phyloP scores from a whole-genome alignment of 352 stramenopile genomes.

The Phytophthora boehmeriae region DNA sequence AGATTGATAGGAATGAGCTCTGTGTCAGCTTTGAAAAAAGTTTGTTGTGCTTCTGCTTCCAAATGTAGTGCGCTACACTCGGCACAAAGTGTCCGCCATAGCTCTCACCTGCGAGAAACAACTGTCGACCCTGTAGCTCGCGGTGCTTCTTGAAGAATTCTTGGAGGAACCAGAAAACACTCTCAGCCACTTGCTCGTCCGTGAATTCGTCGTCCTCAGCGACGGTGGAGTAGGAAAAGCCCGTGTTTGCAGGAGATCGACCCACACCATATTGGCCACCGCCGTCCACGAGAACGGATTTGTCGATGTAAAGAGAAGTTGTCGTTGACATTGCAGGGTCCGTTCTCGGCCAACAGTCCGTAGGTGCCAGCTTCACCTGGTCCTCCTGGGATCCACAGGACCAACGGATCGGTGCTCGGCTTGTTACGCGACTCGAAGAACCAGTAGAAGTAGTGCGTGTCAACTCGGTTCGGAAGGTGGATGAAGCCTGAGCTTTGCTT shows the following conservation, averaged over 20 bases:
- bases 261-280: conserved; percentile 57
- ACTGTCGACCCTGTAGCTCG: conserved; percentile 40
- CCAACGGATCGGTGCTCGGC: conserved; percentile 46
- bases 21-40: neutral
- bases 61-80: conserved; percentile 47
- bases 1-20: conserved; percentile 40
- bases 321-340: conserved; percentile 51
- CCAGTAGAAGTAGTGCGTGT: conserved; percentile 79
- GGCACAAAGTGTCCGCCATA: conserved; percentile 67
- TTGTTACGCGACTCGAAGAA: conserved; percentile 52
- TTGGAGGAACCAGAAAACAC: conserved; percentile 64
- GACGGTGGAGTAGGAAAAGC: conserved; percentile 44
- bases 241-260: conserved; percentile 45
- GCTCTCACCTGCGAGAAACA: conserved; percentile 66
- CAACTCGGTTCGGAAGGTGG: conserved; percentile 49
- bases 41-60: conserved; percentile 24
- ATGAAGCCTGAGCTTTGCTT: conserved; percentile 60
- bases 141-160: conserved; percentile 54
- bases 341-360: conserved; percentile 59
- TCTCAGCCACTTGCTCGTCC: conserved; percentile 48
- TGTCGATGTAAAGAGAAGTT: conserved; percentile 36
- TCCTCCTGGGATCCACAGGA: conserved; percentile 68
- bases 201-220: conserved; percentile 37
- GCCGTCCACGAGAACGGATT: conserved; percentile 60
- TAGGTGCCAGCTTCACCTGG: conserved; percentile 43